phyloP scores from a whole-genome alignment of 805 yeast species.

The Saccharomycopsis fibuligera region DNA sequence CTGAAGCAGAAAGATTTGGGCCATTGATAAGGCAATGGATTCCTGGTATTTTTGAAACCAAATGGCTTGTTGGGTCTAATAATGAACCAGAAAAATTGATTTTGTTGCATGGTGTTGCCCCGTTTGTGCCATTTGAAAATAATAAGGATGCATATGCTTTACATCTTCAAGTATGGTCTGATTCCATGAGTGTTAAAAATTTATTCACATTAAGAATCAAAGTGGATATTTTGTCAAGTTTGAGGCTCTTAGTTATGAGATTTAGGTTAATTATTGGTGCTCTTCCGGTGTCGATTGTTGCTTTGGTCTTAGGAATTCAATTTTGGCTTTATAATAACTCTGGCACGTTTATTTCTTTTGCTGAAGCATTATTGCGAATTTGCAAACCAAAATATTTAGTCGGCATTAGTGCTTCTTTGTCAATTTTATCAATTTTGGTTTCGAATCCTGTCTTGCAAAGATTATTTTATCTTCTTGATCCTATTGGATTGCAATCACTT shows the following conservation, averaged over 20 bases:
- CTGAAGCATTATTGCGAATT: slow-evolving; percentile 38
- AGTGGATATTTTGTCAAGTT: slow-evolving; percentile 52
- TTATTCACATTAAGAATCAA: slow-evolving; percentile 24
- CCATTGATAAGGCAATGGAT: slow-evolving; percentile 63
- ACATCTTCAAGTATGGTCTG: slow-evolving; percentile 43
- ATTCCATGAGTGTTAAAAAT: slow-evolving; percentile 17
- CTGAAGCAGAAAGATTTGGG: slow-evolving; percentile 14
- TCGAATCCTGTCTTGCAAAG: slow-evolving; percentile 32
- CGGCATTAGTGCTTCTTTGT: slow-evolving; percentile 25
- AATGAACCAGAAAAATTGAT: slow-evolving; percentile 34
- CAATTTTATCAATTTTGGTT: slow-evolving; percentile 35
- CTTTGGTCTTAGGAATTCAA: slow-evolving; percentile 50
- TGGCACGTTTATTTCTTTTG: slow-evolving; percentile 37
- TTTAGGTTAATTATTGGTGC: slow-evolving; percentile 72
- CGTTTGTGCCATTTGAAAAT: slow-evolving; percentile 49
- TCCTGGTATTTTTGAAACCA: slow-evolving; percentile 62
- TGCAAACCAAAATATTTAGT: slow-evolving; percentile 28
- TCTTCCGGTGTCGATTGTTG: slow-evolving; percentile 56
- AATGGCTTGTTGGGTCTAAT: slow-evolving; percentile 62
- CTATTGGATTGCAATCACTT: slow-evolving; percentile 43
- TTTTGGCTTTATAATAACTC: slow-evolving; percentile 36
- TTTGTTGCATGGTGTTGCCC: slow-evolving; percentile 59
- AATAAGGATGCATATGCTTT: slow-evolving; percentile 24
- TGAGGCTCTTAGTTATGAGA: slow-evolving; percentile 65
- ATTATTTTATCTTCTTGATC: slow-evolving; percentile 43